phyloP scores from a whole-genome alignment of 164 flowering plant species.

The Aristolochia fimbriata region DNA sequence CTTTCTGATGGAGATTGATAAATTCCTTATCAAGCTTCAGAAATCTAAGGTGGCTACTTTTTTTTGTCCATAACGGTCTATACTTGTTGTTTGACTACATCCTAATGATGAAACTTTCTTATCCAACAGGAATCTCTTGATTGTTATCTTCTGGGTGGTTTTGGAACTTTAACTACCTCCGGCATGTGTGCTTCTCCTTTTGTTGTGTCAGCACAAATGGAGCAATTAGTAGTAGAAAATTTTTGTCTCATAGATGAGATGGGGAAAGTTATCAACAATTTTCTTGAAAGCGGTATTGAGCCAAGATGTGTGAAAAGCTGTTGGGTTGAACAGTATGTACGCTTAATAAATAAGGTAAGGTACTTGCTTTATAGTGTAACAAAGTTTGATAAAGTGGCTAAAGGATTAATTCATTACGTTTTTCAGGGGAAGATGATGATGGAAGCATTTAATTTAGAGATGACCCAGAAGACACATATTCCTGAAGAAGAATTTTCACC shows the following conservation, averaged over 20 bases:
- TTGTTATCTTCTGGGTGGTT: slow-evolving; percentile 37
- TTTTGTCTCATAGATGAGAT: slow-evolving; percentile 42
- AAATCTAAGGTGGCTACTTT: slow-evolving; percentile 48
- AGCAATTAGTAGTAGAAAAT: slow-evolving; percentile 34
- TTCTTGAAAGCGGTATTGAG: slow-evolving; percentile 17
- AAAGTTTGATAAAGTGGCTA: no score
- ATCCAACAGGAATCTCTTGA: slow-evolving; percentile 54
- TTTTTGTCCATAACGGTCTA: background rate
- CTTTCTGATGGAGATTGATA: slow-evolving; percentile 34
- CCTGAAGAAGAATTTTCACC: slow-evolving; percentile 7
- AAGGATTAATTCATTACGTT: background rate
- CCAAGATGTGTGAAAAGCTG: slow-evolving; percentile 23
- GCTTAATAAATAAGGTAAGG: no score
- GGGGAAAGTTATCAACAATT: slow-evolving; percentile 27
- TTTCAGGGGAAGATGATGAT: background rate
- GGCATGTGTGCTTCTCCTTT: slow-evolving; percentile 18
- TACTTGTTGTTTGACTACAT: background rate
- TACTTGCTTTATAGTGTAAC: no score
- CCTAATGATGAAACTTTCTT: background rate
- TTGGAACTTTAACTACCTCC: slow-evolving; percentile 17
- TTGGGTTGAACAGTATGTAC: no score
- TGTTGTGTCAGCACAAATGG: slow-evolving; percentile 48
- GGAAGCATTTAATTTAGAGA: background rate
- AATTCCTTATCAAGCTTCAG: slow-evolving; percentile 30
- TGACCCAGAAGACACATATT: background rate